These are phyloP conservation scores for Phytopythium oedochilum DNA, from an alignment of 352 stramenopile genomes.

Conservation along the genomic window DNA sequence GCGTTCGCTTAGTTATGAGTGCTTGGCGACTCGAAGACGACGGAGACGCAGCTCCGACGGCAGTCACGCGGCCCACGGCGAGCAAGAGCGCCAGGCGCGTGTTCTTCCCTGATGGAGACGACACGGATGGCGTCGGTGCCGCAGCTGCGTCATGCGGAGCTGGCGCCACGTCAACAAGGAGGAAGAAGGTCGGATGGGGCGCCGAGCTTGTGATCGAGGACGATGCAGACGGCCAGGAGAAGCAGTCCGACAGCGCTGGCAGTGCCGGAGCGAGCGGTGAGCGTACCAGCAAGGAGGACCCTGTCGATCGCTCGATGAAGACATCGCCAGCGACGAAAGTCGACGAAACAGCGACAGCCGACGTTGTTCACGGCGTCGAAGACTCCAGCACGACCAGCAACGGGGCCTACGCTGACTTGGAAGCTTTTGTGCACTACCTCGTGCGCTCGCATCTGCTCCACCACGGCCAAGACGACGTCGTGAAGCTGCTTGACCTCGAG, in stretches of 20 bases:
- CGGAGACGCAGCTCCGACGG: neutral
- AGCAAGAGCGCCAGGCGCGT: slow-evolving; percentile 13
- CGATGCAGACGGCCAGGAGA: neutral
- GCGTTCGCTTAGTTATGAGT: too few relatives aligned
- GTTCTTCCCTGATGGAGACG: slow-evolving; percentile 21
- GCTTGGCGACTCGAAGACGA: slow-evolving; percentile 4
- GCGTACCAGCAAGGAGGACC: too few relatives aligned
- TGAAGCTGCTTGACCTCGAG: slow-evolving; percentile 40
- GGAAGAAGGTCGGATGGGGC: slow-evolving; percentile 2
- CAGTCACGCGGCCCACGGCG: neutral
- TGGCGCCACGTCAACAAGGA: slow-evolving; percentile 1
- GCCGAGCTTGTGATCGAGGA: slow-evolving; percentile 3
- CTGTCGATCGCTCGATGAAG: too few relatives aligned
- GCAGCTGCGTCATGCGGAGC: neutral
- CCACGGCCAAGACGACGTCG: slow-evolving; percentile 30
- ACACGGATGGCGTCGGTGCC: neutral
- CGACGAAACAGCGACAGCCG: slow-evolving; percentile 21
- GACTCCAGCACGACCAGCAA: neutral
- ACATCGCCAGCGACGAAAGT: too few relatives aligned
- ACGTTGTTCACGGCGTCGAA: slow-evolving; percentile 13
- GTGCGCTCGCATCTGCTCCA: slow-evolving; percentile 57
- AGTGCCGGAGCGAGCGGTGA: neutral
- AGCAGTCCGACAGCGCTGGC: neutral
- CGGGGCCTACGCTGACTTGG: slow-evolving; percentile 5
- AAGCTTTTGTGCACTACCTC: slow-evolving; percentile 41